Percentiles rank a stretch among this genome's conserved stretches.
phyloP scores from a whole-genome alignment of 169 alveolate species.

The Eimeria brunetti region DNA sequence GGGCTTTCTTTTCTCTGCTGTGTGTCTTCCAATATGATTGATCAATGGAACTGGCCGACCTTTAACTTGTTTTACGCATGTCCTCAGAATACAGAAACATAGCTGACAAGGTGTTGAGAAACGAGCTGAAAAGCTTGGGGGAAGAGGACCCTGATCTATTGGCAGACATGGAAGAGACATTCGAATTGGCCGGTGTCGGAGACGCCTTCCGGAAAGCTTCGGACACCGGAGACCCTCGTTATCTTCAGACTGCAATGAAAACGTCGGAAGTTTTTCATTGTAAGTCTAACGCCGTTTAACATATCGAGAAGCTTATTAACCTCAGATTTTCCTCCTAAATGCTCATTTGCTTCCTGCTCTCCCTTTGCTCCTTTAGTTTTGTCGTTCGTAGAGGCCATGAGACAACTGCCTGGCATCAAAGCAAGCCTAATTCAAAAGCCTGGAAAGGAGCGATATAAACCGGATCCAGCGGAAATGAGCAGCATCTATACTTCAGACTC shows the following conservation, averaged over 20 bases:
- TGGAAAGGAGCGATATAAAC: background rate
- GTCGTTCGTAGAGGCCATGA: conserved; percentile 44
- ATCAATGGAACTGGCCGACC: background rate
- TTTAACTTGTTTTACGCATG: background rate
- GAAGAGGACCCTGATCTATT: conserved; percentile 21
- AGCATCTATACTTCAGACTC: conserved; percentile 23
- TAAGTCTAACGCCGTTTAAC: background rate
- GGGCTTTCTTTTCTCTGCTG: background rate
- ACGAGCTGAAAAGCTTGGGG: background rate
- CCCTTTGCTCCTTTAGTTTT: background rate
- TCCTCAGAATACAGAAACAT: background rate
- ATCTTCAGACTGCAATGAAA: conserved; percentile 56
- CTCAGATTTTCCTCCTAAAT: background rate
- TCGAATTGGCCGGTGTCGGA: background rate
- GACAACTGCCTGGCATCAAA: conserved; percentile 48
- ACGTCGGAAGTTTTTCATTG: conserved; percentile 4
- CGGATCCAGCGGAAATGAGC: conserved; percentile 50
- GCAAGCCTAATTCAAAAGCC: conserved; percentile 36
- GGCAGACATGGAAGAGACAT: conserved; percentile 13
- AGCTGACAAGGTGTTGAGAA: conserved; percentile 4
- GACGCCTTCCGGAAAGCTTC: conserved; percentile 18
- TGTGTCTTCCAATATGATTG: background rate
- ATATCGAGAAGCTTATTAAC: too few species aligned
- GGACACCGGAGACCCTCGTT: conserved; percentile 30
- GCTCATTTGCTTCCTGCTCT: background rate